Conservation (phyloP, 768 basidiomycete genomes). For the Gloeopeniophorella convolvens region DNA sequence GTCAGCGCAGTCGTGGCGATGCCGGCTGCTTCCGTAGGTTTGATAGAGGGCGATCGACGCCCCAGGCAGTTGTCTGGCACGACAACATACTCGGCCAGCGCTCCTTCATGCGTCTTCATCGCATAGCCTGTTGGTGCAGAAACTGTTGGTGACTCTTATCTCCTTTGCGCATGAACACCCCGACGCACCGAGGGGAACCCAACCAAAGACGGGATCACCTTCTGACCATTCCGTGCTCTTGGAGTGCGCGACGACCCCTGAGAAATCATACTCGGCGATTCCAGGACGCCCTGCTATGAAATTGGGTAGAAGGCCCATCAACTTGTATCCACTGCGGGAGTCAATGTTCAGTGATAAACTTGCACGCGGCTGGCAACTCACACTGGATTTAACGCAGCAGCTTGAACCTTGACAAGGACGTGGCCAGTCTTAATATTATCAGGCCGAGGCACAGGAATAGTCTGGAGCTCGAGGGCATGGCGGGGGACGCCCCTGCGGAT, state of each 20-base stretch:
- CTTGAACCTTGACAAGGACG: conserved; percentile 45
- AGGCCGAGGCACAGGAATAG: conserved; percentile 28
- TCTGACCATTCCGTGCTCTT: conserved; percentile 45
- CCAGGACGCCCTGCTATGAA: conserved; percentile 42
- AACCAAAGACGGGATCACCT: conserved; percentile 64
- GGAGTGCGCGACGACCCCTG: conserved; percentile 53
- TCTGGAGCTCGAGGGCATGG: conserved; percentile 25
- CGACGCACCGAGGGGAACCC: conserved; percentile 35
- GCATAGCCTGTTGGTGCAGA: too few species aligned
- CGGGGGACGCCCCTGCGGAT: conserved; percentile 26
- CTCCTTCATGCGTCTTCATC: too few species aligned
- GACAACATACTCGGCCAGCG: conserved; percentile 50
- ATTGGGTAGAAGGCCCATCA: conserved; percentile 44
- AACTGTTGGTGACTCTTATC: neutral
- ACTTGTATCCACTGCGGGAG: conserved; percentile 47
- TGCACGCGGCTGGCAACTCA: conserved; percentile 27
- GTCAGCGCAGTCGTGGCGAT: conserved; percentile 53
- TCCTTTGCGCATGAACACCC: too few species aligned
- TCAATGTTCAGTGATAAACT: neutral
- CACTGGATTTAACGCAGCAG: conserved; percentile 65
- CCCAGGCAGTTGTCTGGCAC: conserved; percentile 38
- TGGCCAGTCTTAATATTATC: conserved; percentile 32
- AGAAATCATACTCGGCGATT: conserved; percentile 54
- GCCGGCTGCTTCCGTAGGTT: conserved; percentile 53
- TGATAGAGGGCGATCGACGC: conserved; percentile 43